Base-by-base conservation (phyloP, 495 filamentous ascomycete genomes). In the Aspergillus ellipticus region DNA sequence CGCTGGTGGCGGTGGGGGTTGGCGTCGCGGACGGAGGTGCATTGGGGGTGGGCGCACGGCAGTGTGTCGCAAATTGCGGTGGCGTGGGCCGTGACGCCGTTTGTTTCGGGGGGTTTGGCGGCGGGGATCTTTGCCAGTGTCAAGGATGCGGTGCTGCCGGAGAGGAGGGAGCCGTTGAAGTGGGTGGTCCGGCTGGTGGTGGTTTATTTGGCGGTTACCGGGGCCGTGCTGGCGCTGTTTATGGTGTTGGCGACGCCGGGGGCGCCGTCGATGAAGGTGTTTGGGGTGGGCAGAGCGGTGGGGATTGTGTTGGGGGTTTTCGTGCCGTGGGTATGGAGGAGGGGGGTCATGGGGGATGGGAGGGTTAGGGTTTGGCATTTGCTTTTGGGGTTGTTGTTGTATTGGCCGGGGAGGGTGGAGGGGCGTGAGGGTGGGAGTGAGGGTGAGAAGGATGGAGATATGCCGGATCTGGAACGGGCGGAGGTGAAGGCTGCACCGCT, bases 1-100 rank as follows among this genome's bases (percentile, higher is more conserved):
- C 82, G 49, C 69, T 89, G 35, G 72, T 84, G 51, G 85, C 84
- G 57, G 81, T 86, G 59, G 85, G 85, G 28, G n/a, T 74, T 87
- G 58, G 85, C 84, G 0, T 63, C 81, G 13, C 65, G 82, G 43
- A 80, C 82, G n/a, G 62, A 69, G 9, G 66, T 87, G 49, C 64
- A 66, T 16, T 89, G 86, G 86, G 76, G 67, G 21, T 84, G 82
- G 73, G 58, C 68, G 0, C 57, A 67, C 35, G 70, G 78, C 55
- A 72, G 80, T 67, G 69, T 84, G 46, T 72, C 79, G 57, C 81
- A 84, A 62, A 77, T 85, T 45, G 82, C 85, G 46, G 82, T 83
- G 19, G 79, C 78, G 19, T 81, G 82, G 81, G 75, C 78, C 49
- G 83, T 89, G 57, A 81, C 86, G 13, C 86, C 86, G 1, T 71